Evolutionary conservation across 2,329 filamentous ascomycete species (phyloP).

Genomic region (Beauveria australis): DNA sequence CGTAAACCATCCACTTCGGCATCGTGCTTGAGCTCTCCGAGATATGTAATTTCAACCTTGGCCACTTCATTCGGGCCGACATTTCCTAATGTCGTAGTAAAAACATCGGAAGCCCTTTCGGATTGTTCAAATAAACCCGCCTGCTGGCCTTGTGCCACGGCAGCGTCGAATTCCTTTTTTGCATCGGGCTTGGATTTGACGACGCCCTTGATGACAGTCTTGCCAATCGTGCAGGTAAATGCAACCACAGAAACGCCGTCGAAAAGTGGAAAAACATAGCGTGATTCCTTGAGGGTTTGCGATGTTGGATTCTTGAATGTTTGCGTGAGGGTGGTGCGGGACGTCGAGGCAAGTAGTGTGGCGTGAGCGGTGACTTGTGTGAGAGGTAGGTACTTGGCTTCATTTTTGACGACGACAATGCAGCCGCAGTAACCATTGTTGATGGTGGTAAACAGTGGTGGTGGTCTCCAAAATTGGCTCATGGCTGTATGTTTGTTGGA

Average conservation of each 20-base stretch:
- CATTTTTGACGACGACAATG: constrained; percentile 20
- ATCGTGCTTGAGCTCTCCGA: constrained; percentile 66
- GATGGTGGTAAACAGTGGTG: background rate
- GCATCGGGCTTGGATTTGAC: constrained; percentile 61
- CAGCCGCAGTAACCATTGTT: constrained; percentile 24
- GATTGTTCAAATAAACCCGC: constrained; percentile 60
- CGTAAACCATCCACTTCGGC: constrained; percentile 58
- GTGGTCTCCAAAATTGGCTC: background rate
- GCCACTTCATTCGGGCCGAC: constrained; percentile 50
- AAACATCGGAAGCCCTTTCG: constrained; percentile 53
- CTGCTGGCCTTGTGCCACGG: constrained; percentile 48
- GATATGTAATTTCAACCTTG: constrained; percentile 54
- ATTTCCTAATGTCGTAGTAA: constrained; percentile 60
- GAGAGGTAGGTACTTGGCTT: constrained; percentile 45
- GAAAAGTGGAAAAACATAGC: constrained; percentile 64
- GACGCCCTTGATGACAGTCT: constrained; percentile 51
- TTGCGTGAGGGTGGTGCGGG: constrained; percentile 41
- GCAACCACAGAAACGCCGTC: constrained; percentile 62
- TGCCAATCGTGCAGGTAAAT: constrained; percentile 57
- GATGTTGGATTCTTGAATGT: constrained; percentile 50
- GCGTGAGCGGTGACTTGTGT: constrained; percentile 49
- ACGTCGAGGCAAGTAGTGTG: constrained; percentile 49
- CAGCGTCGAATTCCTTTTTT: constrained; percentile 48
- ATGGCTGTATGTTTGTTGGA: background rate
- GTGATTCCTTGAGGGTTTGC: constrained; percentile 34